Evolutionary conservation across 2,329 filamentous ascomycete genomes (phyloP), one percentile per base, ranked within the genome.

Genomic region (Hymenoscyphus linearis): DNA sequence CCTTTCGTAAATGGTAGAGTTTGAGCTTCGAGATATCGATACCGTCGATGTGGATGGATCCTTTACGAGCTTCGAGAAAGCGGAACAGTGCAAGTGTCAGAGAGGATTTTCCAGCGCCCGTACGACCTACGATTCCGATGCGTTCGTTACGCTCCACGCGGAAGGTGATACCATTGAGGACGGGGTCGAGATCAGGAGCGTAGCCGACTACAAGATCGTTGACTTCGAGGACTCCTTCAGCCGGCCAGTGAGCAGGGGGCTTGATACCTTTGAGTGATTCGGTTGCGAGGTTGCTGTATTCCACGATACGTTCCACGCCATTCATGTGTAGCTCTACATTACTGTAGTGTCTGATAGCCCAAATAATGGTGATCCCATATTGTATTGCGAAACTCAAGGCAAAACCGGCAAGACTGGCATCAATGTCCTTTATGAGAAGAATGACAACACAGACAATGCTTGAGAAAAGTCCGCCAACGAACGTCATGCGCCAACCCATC

Each of bases 81-180:
- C 89, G 86, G 80, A 93, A 92, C 0, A 93, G 77, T 0, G 89
- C 88, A 1, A 92, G 78, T 0, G 89, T 91, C 64, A 99, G 79
- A 10, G 92, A 96, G 63, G 91, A 96, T 79, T 99, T 99, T 72
- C 95, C 95, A 35, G 95, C 95, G 59, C 95, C 95, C 0, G 95
- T 99, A 55, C 90, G 84, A 12, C 90, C 90, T 4, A 93, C 85
- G 3, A 92, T 85, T n/a, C 89, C 89, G 16, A 93, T 76, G 14
- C 89, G 79, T 74, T 92, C 84, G 65, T 87, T 88, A 59, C 82
- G 79, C 47, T 85, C 79, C 13, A 91, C 82, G 14, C 75, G 76
- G 73, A 93, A 92, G 1, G 79, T 85, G 18, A 93, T 76, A 0
- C 85, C 86, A 71, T 84, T 89, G 2, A 93, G 77, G 0, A 92